These are phyloP conservation scores for Diaporthe citriasiana DNA, from an alignment of 2,329 filamentous ascomycete genomes.

Conservation along the genomic window DNA sequence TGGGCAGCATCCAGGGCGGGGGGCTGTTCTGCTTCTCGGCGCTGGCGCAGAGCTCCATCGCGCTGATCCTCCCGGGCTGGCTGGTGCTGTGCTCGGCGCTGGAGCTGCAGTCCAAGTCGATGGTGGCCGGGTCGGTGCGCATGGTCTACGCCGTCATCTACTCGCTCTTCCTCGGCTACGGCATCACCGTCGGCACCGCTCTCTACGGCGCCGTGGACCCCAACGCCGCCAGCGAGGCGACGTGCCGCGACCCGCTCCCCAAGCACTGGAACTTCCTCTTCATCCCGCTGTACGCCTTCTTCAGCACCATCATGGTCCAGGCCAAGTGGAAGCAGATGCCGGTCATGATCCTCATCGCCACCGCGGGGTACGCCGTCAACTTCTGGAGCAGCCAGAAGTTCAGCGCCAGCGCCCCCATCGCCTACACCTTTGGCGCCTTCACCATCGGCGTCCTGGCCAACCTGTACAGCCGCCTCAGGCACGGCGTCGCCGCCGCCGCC, in stretches of 20 bases:
- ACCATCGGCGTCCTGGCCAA: slow-evolving; percentile 84
- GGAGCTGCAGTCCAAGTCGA: slow-evolving; percentile 77
- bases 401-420: slow-evolving; percentile 78
- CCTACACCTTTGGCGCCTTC: slow-evolving; percentile 83
- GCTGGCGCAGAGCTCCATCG: slow-evolving; percentile 79
- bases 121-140: slow-evolving; percentile 79
- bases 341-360: slow-evolving; percentile 80
- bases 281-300: slow-evolving; percentile 77
- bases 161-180: slow-evolving; percentile 79
- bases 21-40: slow-evolving; percentile 78
- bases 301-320: slow-evolving; percentile 74
- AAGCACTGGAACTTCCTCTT: slow-evolving; percentile 69
- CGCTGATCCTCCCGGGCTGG: slow-evolving; percentile 80
- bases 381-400: slow-evolving; percentile 78
- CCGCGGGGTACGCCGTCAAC: slow-evolving; percentile 82
- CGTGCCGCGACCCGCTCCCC: slow-evolving; percentile 58
- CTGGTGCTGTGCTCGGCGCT: slow-evolving; percentile 71
- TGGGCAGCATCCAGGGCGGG: slow-evolving; percentile 65
- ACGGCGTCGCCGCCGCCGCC: slow-evolving; percentile 85
- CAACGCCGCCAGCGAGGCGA: slow-evolving; percentile 63
- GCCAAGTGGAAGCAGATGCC: slow-evolving; percentile 84
- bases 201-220: slow-evolving; percentile 74
- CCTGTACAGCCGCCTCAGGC: slow-evolving; percentile 79
- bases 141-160: slow-evolving; percentile 84
- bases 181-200: slow-evolving; percentile 76